A percentile compares a stretch with the other conserved stretches of the same genome.
phyloP scores from a whole-genome alignment of 2,329 filamentous ascomycete species.

The Ophiostoma perfectum region DNA sequence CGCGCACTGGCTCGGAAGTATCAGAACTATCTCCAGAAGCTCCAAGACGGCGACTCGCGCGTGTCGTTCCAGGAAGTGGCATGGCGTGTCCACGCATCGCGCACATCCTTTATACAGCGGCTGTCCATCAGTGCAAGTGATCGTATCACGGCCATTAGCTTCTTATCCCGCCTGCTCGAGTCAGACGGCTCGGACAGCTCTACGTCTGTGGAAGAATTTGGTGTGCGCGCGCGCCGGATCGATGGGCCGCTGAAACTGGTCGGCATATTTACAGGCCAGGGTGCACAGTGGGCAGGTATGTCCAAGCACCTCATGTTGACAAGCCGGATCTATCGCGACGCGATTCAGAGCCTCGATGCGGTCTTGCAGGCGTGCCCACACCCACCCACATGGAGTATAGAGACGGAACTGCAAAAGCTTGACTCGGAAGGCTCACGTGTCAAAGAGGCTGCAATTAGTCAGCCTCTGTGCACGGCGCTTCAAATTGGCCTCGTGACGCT shows the following conservation, averaged over 20 bases:
- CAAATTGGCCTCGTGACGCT: slow-evolving; percentile 34
- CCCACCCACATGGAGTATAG: slow-evolving; percentile 17
- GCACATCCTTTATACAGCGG: slow-evolving; percentile 17
- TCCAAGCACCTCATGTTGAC: slow-evolving; percentile 20
- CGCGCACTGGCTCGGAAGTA: slow-evolving; percentile 6
- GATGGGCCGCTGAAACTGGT: slow-evolving; percentile 6
- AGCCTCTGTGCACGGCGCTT: slow-evolving; percentile 32
- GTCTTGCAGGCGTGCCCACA: slow-evolving; percentile 29
- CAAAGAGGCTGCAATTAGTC: slow-evolving; percentile 24
- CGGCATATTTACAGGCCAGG: slow-evolving; percentile 24
- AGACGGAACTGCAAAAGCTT: slow-evolving; percentile 18
- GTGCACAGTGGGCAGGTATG: slow-evolving; percentile 30
- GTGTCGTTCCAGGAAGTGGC: slow-evolving; percentile 1
- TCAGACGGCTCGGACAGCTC: not conserved
- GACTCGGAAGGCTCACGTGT: slow-evolving; percentile 19
- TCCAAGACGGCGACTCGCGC: slow-evolving; percentile 25
- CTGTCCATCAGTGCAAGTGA: slow-evolving; percentile 10
- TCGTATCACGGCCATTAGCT: not conserved
- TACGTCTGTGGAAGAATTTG: slow-evolving; percentile 7
- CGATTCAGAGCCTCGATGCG: slow-evolving; percentile 34
- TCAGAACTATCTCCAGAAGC: not conserved
- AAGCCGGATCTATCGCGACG: slow-evolving; percentile 28
- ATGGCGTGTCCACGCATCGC: slow-evolving; percentile 8
- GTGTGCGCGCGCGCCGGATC: slow-evolving; percentile 10
- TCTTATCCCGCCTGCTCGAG: not conserved